A percentile compares a stretch with the other conserved stretches of the same genome.
Conservation (phyloP, 116 monocot genomes). For the Zostera marina region DNA sequence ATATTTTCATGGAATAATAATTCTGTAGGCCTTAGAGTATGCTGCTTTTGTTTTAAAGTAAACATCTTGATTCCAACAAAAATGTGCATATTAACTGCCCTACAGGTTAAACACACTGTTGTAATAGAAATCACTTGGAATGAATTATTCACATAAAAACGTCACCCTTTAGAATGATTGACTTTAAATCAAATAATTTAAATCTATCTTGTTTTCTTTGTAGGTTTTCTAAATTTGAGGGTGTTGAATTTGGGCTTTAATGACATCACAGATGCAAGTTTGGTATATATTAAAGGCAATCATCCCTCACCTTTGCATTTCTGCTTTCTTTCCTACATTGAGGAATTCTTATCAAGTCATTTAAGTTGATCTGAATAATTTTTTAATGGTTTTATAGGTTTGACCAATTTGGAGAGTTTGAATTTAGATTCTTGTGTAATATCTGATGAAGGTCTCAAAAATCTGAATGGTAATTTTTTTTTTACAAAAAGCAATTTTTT, state of each 20-base stretch:
- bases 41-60: too few relatives aligned
- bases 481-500: too few relatives aligned
- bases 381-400: constrained; percentile 23
- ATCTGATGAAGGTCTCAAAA: constrained; percentile 65
- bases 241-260: constrained; percentile 86
- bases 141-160: too few relatives aligned
- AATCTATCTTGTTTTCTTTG: constrained; percentile 7
- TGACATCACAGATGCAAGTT: constrained; percentile 66
- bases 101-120: too few relatives aligned
- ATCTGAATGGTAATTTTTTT: constrained; percentile 52
- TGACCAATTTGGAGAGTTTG: constrained; percentile 76
- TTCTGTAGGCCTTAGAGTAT: too few relatives aligned
- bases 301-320: background rate
- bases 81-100: too few relatives aligned
- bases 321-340: background rate
- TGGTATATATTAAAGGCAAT: constrained; percentile 79
- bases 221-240: constrained; percentile 69
- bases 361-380: background rate
- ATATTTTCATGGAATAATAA: too few relatives aligned
- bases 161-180: background rate
- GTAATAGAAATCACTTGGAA: too few relatives aligned
- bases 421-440: constrained; percentile 92
- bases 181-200: background rate
- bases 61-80: too few relatives aligned
- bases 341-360: background rate